phyloP scores from a whole-genome alignment of 495 filamentous ascomycete species.

The Hypoxylon perforatum region DNA sequence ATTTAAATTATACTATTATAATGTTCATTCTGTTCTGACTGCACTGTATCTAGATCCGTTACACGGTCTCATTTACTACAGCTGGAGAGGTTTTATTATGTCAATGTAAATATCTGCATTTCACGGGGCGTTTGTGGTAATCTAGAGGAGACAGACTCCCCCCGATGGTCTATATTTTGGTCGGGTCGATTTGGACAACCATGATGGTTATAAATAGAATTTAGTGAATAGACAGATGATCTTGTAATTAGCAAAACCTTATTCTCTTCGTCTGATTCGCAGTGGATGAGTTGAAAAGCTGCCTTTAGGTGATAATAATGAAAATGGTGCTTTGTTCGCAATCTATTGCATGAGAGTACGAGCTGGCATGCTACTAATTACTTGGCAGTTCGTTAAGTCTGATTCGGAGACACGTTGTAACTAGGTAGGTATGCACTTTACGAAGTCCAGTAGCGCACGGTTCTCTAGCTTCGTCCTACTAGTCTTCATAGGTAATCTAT shows the following conservation, averaged over 20 bases:
- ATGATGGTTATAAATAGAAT: not conserved
- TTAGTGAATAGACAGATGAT: not conserved
- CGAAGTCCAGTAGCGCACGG: too few species aligned
- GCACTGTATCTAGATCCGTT: not conserved
- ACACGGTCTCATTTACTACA: not conserved
- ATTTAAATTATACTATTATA: not conserved
- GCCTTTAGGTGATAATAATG: not conserved
- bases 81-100: not conserved
- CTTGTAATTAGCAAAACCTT: not conserved
- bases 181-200: not conserved
- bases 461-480: too few species aligned
- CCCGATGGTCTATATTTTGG: not conserved
- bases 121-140: constrained; percentile 14
- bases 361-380: too few species aligned
- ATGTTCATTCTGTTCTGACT: not conserved
- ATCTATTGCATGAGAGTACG: too few species aligned
- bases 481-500: too few species aligned
- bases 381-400: not conserved
- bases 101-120: constrained; percentile 18
- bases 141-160: constrained; percentile 2
- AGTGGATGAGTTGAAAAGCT: not conserved
- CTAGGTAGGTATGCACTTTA: not conserved
- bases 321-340: too few species aligned
- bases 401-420: not conserved
- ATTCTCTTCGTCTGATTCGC: not conserved